A percentile compares a stretch with the other conserved stretches of the same genome.
Conservation (phyloP, 768 basidiomycete species). For the Nevesoporus exiguus region DNA sequence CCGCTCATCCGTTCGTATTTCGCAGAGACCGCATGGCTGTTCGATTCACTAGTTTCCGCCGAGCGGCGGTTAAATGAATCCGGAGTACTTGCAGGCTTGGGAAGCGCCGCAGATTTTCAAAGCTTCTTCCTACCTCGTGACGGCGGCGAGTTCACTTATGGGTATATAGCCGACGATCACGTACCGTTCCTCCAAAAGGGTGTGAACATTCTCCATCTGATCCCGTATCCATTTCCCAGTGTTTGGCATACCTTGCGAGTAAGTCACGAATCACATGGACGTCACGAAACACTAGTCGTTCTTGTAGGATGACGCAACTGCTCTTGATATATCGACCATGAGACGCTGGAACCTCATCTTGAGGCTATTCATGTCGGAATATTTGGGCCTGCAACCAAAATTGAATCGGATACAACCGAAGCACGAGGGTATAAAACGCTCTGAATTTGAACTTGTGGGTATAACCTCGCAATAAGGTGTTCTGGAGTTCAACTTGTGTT, state of each 20-base stretch:
- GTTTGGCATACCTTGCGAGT: constrained; percentile 88
- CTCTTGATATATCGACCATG: constrained; percentile 81
- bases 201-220: constrained; percentile 87
- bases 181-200: constrained; percentile 82
- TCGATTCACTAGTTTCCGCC: constrained; percentile 68
- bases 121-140: constrained; percentile 67
- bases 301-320: constrained; percentile 82
- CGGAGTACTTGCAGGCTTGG: constrained; percentile 54
- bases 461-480: background rate
- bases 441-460: constrained; percentile 49
- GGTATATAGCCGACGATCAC: constrained; percentile 89
- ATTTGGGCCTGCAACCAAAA: constrained; percentile 66
- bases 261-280: constrained; percentile 22
- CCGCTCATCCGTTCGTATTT: constrained; percentile 82
- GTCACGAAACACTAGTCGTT: background rate
- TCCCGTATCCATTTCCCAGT: constrained; percentile 80
- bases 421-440: constrained; percentile 33
- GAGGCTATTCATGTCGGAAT: constrained; percentile 86
- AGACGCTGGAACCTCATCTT: constrained; percentile 87
- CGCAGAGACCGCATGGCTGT: constrained; percentile 89
- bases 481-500: background rate
- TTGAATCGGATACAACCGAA: constrained; percentile 29
- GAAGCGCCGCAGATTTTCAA: constrained; percentile 41
- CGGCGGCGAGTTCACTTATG: constrained; percentile 36
- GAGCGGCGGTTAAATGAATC: constrained; percentile 68